phyloP scores from a whole-genome alignment of 805 yeast genomes.

The Kodamaea kakaduensis region DNA sequence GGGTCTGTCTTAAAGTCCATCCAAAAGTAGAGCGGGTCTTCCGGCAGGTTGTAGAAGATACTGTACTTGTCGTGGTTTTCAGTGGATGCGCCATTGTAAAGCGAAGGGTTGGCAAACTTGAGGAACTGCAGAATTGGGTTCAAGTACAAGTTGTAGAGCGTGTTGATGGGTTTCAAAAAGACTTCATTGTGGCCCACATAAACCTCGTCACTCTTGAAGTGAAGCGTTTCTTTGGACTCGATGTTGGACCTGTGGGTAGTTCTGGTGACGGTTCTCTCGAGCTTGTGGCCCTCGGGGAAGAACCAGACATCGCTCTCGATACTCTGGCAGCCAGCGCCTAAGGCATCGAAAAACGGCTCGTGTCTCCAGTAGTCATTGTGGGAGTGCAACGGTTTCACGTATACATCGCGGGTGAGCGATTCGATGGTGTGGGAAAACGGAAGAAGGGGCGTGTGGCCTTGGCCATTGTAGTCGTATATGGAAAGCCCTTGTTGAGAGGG shows the following conservation, averaged over 20 bases:
- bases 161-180: constrained; percentile 42
- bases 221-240: constrained; percentile 14
- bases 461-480: constrained; percentile 11
- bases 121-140: constrained; percentile 49
- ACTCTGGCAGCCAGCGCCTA: constrained; percentile 50
- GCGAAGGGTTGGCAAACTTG: constrained; percentile 42
- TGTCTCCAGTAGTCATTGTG: constrained; percentile 69
- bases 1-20: constrained; percentile 63
- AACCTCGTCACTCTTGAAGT: constrained; percentile 35
- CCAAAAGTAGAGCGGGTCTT: constrained; percentile 54
- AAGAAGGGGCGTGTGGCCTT: constrained; percentile 15
- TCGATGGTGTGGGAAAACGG: constrained; percentile 23
- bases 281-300: constrained; percentile 31
- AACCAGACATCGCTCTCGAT: constrained; percentile 69
- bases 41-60: constrained; percentile 41
- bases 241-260: constrained; percentile 18
- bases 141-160: constrained; percentile 49
- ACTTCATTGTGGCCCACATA: constrained; percentile 62
- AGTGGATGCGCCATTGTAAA: constrained; percentile 7
- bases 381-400: constrained; percentile 50
- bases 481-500: constrained; percentile 5
- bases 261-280: constrained; percentile 23
- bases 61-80: constrained; percentile 23
- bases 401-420: constrained; percentile 32
- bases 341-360: constrained; percentile 56